phyloP scores from a whole-genome alignment of 1,139 yeast genomes.

The Debaryomycetaceae sp. region DNA sequence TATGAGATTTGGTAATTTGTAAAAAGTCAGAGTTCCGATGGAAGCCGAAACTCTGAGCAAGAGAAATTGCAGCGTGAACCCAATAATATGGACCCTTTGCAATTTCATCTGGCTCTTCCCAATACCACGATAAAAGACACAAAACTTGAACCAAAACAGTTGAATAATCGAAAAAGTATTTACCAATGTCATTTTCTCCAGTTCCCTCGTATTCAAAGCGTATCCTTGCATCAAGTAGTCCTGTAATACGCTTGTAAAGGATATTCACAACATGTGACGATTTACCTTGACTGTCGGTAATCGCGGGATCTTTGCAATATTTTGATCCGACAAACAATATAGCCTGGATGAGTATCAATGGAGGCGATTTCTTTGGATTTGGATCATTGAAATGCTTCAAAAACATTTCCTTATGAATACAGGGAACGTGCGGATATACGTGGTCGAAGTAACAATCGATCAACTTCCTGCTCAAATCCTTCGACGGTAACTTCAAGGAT shows the following conservation, averaged over 20 bases:
- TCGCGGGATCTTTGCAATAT: slow-evolving; percentile 10
- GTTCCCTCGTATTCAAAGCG: slow-evolving; percentile 12
- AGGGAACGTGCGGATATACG: slow-evolving; percentile 27
- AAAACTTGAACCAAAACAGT: slow-evolving; percentile 10
- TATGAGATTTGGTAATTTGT: slow-evolving; percentile 2
- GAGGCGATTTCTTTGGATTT: slow-evolving; percentile 11
- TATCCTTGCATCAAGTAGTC: slow-evolving; percentile 10
- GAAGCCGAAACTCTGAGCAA: slow-evolving; percentile 9
- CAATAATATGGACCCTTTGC: slow-evolving; percentile 7
- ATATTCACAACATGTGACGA: slow-evolving; percentile 6
- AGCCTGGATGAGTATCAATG: slow-evolving; percentile 11
- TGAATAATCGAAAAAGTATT: slow-evolving; percentile 11
- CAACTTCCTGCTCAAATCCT: slow-evolving; percentile 22
- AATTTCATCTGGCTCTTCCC: slow-evolving; percentile 12
- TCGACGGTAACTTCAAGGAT: slow-evolving; percentile 11
- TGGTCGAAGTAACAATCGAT: slow-evolving; percentile 75
- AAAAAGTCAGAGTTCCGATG: slow-evolving; percentile 7
- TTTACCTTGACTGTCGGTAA: slow-evolving; percentile 8
- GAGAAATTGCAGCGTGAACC: slow-evolving; percentile 8
- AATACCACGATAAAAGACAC: slow-evolving; percentile 11
- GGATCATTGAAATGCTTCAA: slow-evolving; percentile 11
- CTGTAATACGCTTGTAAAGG: slow-evolving; percentile 8
- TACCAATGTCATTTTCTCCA: slow-evolving; percentile 9
- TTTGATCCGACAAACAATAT: slow-evolving; percentile 10
- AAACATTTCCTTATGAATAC: slow-evolving; percentile 10